These are phyloP conservation scores for Thalassiosira profunda DNA, from an alignment of 108 stramenopile species.

Conservation along the genomic window DNA sequence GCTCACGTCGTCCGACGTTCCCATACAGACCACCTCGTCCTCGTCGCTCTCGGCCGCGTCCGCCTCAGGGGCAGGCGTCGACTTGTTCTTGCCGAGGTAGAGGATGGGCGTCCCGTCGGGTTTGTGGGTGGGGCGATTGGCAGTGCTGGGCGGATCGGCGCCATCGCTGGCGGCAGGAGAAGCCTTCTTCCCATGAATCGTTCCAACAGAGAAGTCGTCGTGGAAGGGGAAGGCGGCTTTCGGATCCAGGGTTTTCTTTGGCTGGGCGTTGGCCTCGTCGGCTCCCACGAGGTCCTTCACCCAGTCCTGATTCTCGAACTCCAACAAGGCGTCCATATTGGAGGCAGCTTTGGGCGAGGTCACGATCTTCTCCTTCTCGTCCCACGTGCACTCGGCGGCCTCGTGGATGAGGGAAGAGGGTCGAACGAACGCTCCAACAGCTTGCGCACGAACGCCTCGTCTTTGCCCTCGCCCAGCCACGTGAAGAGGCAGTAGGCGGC, in stretches of 20 bases:
- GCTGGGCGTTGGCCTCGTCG: neutral
- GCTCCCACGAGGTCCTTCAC: neutral
- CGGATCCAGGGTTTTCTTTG: too few relatives aligned
- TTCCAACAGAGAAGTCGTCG: constrained; percentile 5
- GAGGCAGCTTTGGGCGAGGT: neutral
- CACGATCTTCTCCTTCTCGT: neutral
- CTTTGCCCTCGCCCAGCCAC: neutral
- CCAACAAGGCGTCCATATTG: neutral
- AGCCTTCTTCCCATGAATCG: neutral
- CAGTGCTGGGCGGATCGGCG: neutral
- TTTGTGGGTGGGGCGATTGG: neutral
- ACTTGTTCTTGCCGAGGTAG: too few relatives aligned
- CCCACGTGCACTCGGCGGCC: neutral
- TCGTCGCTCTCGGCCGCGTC: neutral
- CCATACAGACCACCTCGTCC: neutral
- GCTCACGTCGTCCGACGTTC: neutral
- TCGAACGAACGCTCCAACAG: neutral
- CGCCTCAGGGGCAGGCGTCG: too few relatives aligned
- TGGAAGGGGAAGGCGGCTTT: neutral
- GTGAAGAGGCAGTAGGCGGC: neutral
- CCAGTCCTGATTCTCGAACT: constrained; percentile 9
- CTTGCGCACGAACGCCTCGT: neutral
- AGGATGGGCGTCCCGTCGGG: too few relatives aligned
- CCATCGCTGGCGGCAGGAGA: too few relatives aligned
- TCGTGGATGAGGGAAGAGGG: neutral